A percentile compares a stretch with the other conserved stretches of the same genome.
phyloP scores from a whole-genome alignment of 345 rosid genomes.

The Gossypium mustelinum region DNA sequence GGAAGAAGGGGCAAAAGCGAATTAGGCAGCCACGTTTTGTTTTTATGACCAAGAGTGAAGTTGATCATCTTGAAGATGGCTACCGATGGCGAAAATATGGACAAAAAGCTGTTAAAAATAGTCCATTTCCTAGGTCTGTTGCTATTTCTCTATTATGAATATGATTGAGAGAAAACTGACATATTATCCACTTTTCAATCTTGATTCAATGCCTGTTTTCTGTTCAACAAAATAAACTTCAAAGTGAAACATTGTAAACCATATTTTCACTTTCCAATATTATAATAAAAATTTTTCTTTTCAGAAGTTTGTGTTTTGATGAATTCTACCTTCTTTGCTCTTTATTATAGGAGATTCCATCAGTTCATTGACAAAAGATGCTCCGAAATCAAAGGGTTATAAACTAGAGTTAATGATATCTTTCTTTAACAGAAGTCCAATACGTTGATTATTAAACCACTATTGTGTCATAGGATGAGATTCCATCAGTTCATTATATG shows the following conservation, averaged over 20 bases:
- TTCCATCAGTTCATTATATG: conserved; percentile 6
- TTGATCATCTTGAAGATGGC: conserved; percentile 97
- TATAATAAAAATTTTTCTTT: neutral
- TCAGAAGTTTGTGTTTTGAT: conserved; percentile 3
- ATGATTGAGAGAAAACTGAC: neutral
- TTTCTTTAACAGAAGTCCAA: conserved; percentile 3
- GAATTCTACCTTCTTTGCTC: neutral
- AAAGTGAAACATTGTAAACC: conserved; percentile 10
- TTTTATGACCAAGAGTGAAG: conserved; percentile 91
- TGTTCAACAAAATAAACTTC: neutral
- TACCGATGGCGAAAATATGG: conserved; percentile 89
- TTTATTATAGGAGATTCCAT: neutral
- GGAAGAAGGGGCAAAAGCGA: conserved; percentile 79
- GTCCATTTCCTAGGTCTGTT: conserved; percentile 81
- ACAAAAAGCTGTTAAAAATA: conserved; percentile 89
- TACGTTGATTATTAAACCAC: neutral
- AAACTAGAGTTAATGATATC: neutral
- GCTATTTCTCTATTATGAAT: neutral
- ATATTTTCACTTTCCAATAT: neutral
- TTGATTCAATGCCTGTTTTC: neutral
- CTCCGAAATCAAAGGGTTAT: neutral
- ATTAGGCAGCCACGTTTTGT: conserved; percentile 82
- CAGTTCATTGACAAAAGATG: neutral
- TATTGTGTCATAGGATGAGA: neutral
- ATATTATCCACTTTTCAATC: conserved; percentile 1